Conservation (phyloP, 148 eudicot species). For the Persicaria tinctoria region DNA sequence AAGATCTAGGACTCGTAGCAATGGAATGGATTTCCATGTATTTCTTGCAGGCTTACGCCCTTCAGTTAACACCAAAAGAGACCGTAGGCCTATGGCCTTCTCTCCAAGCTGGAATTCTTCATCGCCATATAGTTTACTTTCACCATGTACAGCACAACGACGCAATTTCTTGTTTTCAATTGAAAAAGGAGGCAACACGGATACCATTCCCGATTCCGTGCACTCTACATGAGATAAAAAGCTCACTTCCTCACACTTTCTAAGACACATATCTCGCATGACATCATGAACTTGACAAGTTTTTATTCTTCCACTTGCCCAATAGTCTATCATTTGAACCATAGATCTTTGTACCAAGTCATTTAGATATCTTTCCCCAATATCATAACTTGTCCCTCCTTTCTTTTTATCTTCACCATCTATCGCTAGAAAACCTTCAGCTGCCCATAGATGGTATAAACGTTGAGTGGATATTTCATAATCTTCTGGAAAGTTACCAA, state of each 20-base stretch:
- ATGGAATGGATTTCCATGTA: neutral
- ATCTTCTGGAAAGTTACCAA: constrained; percentile 18
- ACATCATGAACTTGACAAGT: constrained; percentile 12
- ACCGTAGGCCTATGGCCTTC: too few species aligned
- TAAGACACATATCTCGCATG: constrained; percentile 10
- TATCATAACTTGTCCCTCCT: constrained; percentile 8
- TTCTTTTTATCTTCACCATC: neutral
- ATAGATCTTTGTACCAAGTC: constrained; percentile 10
- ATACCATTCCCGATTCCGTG: neutral
- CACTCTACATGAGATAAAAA: constrained; percentile 3
- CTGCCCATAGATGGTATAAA: constrained; percentile 13
- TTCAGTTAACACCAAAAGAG: too few species aligned
- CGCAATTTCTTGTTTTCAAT: neutral
- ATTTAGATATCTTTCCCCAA: constrained; percentile 10
- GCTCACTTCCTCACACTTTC: neutral
- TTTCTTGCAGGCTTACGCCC: neutral
- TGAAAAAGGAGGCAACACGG: neutral
- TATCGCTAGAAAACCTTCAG: constrained; percentile 13
- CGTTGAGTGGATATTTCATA: neutral
- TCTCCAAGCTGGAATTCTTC: too few species aligned
- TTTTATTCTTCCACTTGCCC: neutral
- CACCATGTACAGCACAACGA: neutral
- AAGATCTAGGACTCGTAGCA: constrained; percentile 14
- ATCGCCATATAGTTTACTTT: too few species aligned
- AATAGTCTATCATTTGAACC: neutral